Conservation (phyloP, 305 asterid genomes). For the Rubia peregrina region DNA sequence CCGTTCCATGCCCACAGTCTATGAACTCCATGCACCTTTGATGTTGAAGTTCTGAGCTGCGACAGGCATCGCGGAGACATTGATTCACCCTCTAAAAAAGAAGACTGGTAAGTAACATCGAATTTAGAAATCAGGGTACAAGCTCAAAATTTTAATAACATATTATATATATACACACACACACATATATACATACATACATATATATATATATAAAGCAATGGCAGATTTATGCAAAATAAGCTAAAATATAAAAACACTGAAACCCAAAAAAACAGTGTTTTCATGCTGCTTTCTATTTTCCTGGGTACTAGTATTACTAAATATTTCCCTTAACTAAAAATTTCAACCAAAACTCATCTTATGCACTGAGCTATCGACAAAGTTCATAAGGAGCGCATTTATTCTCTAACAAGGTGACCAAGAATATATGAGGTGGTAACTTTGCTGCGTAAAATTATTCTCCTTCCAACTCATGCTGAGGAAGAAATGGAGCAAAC, state of each 20-base stretch:
- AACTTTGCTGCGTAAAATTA: too few relatives aligned
- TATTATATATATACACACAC: too few relatives aligned
- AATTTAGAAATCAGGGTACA: neutral
- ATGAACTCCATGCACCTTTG: constrained; percentile 37
- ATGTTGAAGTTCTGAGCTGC: constrained; percentile 12
- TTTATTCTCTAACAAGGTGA: neutral
- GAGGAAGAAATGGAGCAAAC: too few relatives aligned
- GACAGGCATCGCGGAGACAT: constrained; percentile 72
- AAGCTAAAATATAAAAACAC: neutral
- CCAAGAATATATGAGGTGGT: neutral
- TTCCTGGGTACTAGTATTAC: neutral
- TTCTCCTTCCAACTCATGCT: too few relatives aligned
- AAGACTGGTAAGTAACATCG: neutral
- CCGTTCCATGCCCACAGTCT: constrained; percentile 70
- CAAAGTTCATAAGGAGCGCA: neutral
- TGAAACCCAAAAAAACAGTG: constrained; percentile 11
- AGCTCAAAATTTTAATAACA: neutral
- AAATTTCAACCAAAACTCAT: neutral
- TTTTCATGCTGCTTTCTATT: neutral
- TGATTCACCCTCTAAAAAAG: constrained; percentile 71
- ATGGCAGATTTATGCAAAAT: neutral
- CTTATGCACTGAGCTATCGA: neutral
- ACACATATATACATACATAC: too few relatives aligned
- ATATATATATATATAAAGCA: too few relatives aligned
- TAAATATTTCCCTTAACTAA: neutral